These are phyloP conservation scores for Pleurotus tuoliensis DNA, from an alignment of 768 basidiomycete genomes.

Conservation along the genomic window DNA sequence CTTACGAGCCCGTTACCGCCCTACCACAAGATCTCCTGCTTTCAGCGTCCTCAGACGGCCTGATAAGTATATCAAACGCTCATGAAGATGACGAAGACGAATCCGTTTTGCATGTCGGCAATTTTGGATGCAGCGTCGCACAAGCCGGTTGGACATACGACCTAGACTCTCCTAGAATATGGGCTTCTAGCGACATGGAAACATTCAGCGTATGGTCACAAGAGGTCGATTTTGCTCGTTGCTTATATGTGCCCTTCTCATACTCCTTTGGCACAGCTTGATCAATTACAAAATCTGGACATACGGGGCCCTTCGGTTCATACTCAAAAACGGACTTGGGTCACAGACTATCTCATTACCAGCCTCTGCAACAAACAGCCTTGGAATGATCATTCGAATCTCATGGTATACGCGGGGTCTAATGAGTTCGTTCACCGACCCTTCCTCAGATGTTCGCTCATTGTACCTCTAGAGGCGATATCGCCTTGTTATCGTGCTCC, in stretches of 20 bases:
- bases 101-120: constrained; percentile 74
- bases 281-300: constrained; percentile 50
- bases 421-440: constrained; percentile 49
- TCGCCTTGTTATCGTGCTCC: constrained; percentile 47
- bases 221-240: constrained; percentile 42
- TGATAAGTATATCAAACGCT: constrained; percentile 68
- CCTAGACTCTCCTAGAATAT: constrained; percentile 41
- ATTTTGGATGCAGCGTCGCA: constrained; percentile 79
- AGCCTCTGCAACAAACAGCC: constrained; percentile 34
- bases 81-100: constrained; percentile 87
- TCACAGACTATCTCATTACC: constrained; percentile 73
- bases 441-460: not conserved
- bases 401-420: constrained; percentile 66
- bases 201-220: constrained; percentile 81
- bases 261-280: constrained; percentile 41
- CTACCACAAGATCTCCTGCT: constrained; percentile 41
- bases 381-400: constrained; percentile 20
- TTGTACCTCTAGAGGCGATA: constrained; percentile 43
- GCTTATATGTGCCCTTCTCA: not conserved
- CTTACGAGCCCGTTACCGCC: constrained; percentile 14
- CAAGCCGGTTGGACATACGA: constrained; percentile 66
- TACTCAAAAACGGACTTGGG: constrained; percentile 55
- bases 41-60: constrained; percentile 83
- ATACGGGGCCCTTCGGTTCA: constrained; percentile 66
- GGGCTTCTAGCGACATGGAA: constrained; percentile 95